Evolutionary conservation across 139 green algal species (phyloP).

Genomic region (Raphidocelis subcapitata): DNA sequence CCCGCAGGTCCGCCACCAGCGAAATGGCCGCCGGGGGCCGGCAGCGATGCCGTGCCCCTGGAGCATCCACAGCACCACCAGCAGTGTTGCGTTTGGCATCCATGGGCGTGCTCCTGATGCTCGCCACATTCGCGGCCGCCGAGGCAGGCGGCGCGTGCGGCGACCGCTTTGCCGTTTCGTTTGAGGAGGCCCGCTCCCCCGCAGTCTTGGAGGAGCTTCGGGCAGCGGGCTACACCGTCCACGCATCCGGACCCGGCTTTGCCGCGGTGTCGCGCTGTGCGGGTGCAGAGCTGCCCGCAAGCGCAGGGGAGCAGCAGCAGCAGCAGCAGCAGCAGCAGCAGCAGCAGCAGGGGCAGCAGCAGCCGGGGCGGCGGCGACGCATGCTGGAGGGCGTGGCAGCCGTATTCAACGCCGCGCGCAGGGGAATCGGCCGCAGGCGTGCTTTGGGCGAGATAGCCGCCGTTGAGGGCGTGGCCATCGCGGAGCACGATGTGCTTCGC

Average conservation of each 20-base stretch:
- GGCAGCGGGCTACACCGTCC: background rate
- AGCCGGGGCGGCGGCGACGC: no score
- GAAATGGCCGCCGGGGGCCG: no score
- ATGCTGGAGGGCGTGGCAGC: no score
- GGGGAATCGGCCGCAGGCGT: no score
- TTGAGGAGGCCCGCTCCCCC: background rate
- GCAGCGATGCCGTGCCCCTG: no score
- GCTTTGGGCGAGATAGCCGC: no score
- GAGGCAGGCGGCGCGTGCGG: background rate
- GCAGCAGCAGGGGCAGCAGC: background rate
- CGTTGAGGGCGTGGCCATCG: slow-evolving; percentile 9
- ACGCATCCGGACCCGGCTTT: slow-evolving; percentile 4
- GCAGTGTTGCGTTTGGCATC: no score
- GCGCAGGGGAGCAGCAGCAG: background rate
- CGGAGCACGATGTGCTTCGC: background rate
- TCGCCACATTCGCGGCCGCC: no score
- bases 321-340: background rate
- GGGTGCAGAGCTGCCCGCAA: background rate
- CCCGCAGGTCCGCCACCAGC: no score
- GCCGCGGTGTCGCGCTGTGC: background rate
- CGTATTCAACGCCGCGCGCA: no score
- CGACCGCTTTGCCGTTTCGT: slow-evolving; percentile 10
- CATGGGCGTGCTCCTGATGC: no score
- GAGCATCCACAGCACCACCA: no score
- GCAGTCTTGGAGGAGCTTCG: background rate